Base-by-base conservation (phyloP, 2,329 filamentous ascomycete genomes). In the Xylaria sp. region DNA sequence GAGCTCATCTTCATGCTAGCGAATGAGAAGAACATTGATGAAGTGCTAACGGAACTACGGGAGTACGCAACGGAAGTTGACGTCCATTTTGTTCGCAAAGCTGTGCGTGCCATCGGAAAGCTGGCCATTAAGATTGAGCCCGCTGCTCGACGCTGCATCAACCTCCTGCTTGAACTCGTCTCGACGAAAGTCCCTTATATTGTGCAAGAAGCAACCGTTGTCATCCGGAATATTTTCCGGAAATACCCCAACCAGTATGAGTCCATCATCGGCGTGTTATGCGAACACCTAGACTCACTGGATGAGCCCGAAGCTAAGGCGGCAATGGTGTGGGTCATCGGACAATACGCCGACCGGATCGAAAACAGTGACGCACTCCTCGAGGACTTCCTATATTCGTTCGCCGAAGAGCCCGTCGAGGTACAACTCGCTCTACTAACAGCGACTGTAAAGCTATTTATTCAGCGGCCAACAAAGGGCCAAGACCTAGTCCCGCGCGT, bases 191-290 rank as follows among this genome's bases (percentile, higher is more conserved):
- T 99, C 61, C 96, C 94, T 0, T 99, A 99, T 77, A 99, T 99
- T 72, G 96, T 99, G 0, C 96, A 99, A 80, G 96, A 99, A 83
- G 96, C 96, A 17, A 99, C 96, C 0, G 96, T 99, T 5, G 96
- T 99, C 29, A 99, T 99, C 77, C 92, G 94, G 72, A 99, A 99
- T 79, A 99, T 99, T 75, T 99, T 99, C 86, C 91, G 96, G 73
- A 98, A 98, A 81, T 99, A 99, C 76, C 96, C 96, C 9, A 97
- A 99, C 78, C 93, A 97, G 78, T 99, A 99, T 80, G 96, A 99
- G 80, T 95, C 92, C 68, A 98, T 99, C 79, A 99, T 99, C 76
- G 91, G 92, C 57, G 96, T 94, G 0, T 86, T 99, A 0, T 98
- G 96, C 81, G 94, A 97, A 78, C 95, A 99, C 74, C 88, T 99